Evolutionary conservation across 169 alveolate genomes (phyloP).

Genomic region (Plasmodium sp.): DNA sequence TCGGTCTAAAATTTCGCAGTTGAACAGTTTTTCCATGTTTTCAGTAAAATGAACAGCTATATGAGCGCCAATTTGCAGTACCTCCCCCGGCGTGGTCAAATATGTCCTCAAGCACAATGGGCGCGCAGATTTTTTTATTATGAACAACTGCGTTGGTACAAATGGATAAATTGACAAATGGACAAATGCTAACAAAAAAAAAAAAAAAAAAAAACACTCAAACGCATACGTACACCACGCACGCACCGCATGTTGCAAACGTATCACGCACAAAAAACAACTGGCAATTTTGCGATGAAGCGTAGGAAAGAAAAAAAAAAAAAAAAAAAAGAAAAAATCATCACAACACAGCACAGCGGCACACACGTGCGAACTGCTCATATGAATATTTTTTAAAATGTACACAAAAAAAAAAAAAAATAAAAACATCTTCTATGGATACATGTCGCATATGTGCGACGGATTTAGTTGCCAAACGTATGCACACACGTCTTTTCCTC

Average conservation of each 20-base stretch:
- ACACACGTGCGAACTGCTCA: background rate
- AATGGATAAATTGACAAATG: background rate
- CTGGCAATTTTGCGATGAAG: background rate
- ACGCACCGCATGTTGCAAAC: background rate
- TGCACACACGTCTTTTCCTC: background rate
- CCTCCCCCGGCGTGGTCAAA: background rate
- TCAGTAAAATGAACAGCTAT: background rate
- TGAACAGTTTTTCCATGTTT: constrained; percentile 32
- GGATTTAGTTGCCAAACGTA: background rate
- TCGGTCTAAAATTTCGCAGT: constrained; percentile 20
- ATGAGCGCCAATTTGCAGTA: background rate
- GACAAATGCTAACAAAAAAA: background rate
- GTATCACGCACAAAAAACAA: background rate
- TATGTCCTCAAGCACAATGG: background rate
- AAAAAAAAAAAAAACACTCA: background rate
- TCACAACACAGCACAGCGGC: background rate
- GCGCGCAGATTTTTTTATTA: background rate
- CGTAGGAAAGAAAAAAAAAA: background rate
- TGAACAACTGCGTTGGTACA: background rate
- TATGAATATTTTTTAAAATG: background rate
- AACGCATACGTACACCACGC: background rate
- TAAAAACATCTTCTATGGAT: background rate
- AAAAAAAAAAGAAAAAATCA: too few species aligned
- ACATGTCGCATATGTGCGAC: background rate
- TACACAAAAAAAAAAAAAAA: background rate